Base-by-base conservation (phyloP, 2,329 filamentous ascomycete genomes). In the Helicocarpus griseus region DNA sequence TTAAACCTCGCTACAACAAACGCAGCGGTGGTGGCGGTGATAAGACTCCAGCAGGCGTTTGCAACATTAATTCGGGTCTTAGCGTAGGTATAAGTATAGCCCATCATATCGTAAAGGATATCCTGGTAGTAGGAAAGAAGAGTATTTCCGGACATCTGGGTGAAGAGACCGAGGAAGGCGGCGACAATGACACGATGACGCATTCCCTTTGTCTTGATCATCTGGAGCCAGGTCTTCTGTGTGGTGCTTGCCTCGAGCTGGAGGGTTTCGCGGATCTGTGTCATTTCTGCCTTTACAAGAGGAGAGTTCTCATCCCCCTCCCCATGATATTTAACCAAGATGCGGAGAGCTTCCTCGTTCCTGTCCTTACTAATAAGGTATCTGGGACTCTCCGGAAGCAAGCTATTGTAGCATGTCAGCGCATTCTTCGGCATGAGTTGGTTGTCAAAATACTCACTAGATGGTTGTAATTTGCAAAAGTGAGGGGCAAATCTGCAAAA, bases 231-330 rank as follows among this genome's bases (percentile, higher is more conserved):
- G 13, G 57, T 55, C 45, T 57, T 51, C 45, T 52, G 54, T 8
- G 76, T 73, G 52, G 71, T 62, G 48, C 81, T 76, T 52, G 76
- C 63, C 58, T 81, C 77, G 1, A 77, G 59, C 24, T 71, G 69
- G 57, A 81, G 74, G 0, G 78, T 78, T 3, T 74, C 70, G 44
- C 73, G 68, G 56, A 83, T 83, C 60, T 82, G 78, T 0, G 72
- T 72, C 60, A 81, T 77, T 58, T 83, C 80, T 17, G 77, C 77
- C 48, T 74, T 70, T 22, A 80, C 77, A 14, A 80, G 71, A 5
- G 72, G 64, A 1, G 74, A 77, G 29, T 71, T 61, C 13, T 56
- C 57, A 38, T 78, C 69, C 2, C 74, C 77, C 57, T 78, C 77
- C 26, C 74, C 74, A 54, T 76, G 72, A 57, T 73, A 75, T 47